Conservation (phyloP, 2,329 filamentous ascomycete species). For the Colletotrichum tanaceti region DNA sequence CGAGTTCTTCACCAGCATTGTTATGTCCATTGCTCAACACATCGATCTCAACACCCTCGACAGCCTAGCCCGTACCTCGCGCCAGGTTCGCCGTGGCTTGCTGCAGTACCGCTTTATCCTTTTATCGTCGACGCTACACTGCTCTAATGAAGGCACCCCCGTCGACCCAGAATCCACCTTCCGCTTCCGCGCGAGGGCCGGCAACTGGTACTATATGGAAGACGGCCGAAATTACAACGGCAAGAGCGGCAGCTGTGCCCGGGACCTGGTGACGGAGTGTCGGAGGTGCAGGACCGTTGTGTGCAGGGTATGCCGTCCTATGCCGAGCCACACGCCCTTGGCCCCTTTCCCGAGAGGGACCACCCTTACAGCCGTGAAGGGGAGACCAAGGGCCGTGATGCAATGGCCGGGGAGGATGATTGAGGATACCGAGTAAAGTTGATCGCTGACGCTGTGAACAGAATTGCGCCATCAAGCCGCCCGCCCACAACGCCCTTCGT, state of each 20-base stretch:
- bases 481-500: constrained; percentile 73
- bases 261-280: constrained; percentile 88
- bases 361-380: constrained; percentile 9
- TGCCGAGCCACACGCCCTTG: constrained; percentile 28
- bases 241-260: constrained; percentile 82
- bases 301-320: constrained; percentile 73
- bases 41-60: constrained; percentile 91
- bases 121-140: constrained; percentile 80
- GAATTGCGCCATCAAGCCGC: constrained; percentile 92
- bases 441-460: constrained; percentile 51
- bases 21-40: constrained; percentile 77
- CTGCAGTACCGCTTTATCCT: constrained; percentile 82
- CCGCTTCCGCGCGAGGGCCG: constrained; percentile 67
- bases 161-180: constrained; percentile 67
- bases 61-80: constrained; percentile 83
- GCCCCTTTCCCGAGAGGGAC: neutral
- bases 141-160: constrained; percentile 74
- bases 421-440: constrained; percentile 9
- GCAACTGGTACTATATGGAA: constrained; percentile 71
- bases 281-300: constrained; percentile 80
- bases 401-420: constrained; percentile 26
- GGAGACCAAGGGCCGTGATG: constrained; percentile 13
- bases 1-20: constrained; percentile 68
- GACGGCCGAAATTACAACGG: constrained; percentile 67
- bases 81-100: constrained; percentile 80